Evolutionary conservation across 768 basidiomycete genomes (phyloP), one percentile per base, ranked within the genome.

Genomic region (Xerocomus potaroensis): DNA sequence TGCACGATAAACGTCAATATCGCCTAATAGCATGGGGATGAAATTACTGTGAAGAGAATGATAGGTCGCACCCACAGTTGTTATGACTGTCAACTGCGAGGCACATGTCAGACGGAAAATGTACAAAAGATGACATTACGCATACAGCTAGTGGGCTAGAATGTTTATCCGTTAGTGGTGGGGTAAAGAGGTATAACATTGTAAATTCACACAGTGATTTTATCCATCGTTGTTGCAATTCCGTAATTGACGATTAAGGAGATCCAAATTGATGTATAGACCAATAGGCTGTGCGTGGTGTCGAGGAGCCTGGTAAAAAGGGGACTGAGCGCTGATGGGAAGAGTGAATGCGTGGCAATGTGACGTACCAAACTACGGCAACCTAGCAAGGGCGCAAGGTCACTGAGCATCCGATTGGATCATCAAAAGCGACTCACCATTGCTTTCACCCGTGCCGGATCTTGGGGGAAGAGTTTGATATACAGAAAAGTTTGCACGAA

Each of bases 191-290:
- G 4, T 3, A 8, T 0, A 39, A 32, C 43, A 23, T 39, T 6
- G 33, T 16, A 35, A 19, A 48, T 50, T n/a, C 48, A 78, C 79
- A 70, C 69, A 14, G 76, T 71, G 39, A 80, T 73, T 14, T 44
- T 58, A 47, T 78, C 72, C 29, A 76, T 71, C 24, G 59, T 64
- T 2, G 44, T 39, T 3, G 43, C 43, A 8, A 72, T 49, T 0
- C 78, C 78, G 33, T 69, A 80, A 48, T 72, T 59, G 1, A 48
- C 42, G 45, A 80, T 73, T 3, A 80, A 55, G 47, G 72, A 73
- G 11, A 65, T 65, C 70, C 74, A 73, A 34, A 75, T 55, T 1
- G 73, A 68, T 18, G 59, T 45, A 39, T 64, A 67, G 31, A 77
- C 66, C 49, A 76, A 61, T 8, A 65, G 43, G 1, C 72, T 74